Evolutionary conservation across 768 basidiomycete species (phyloP), one percentile per base, ranked within the genome.

Genomic region (Infundibulicybe gibba): DNA sequence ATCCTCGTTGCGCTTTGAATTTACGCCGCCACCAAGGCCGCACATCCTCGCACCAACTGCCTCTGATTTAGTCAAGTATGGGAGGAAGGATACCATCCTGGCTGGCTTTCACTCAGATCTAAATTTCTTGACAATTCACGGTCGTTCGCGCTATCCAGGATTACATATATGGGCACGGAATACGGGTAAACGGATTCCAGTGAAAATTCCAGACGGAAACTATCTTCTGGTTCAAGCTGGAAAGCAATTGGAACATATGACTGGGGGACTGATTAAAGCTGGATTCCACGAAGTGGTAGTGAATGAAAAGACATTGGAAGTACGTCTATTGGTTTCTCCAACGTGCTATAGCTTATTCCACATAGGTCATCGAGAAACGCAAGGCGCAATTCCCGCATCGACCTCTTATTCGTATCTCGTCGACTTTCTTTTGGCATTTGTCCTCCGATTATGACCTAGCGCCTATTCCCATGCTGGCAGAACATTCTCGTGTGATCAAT

Each of bases 221-320:
- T 84, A 85, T 60, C 76, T 98, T 31, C 79, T 98, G 12, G 91
- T 98, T 1, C 94, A 98, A 65, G 94, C 94, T 2, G 94, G 94
- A 34, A 95, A 94, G 65, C 94, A 98, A 61, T 77, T 98, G 10
- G 94, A 97, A 61, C 90, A 91, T 64, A 69, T 93, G 37, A 82
- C 76, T 17, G 87, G 86, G 13, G 88, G 94, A 0, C 67, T 94
- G 21, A 83, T 98, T 60, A 89, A 89, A 57, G 94, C 94, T 11
- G 94, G 94, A 3, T 95, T 79, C 61, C 94, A 98, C 55, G 94
- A 98, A 57, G 94, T 98, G 5, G 90, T 92, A 5, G 92, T 94
- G 34, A 97, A 90, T 46, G 78, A 82, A 16, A 78, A 75, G 14
- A 95, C 94, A 0, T 38, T 94, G 14, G 69, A 76, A 51, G 91